Percentiles rank a stretch among this genome's conserved stretches.
phyloP scores from a whole-genome alignment of 2,329 filamentous ascomycete species.

The Thelonectria olida region DNA sequence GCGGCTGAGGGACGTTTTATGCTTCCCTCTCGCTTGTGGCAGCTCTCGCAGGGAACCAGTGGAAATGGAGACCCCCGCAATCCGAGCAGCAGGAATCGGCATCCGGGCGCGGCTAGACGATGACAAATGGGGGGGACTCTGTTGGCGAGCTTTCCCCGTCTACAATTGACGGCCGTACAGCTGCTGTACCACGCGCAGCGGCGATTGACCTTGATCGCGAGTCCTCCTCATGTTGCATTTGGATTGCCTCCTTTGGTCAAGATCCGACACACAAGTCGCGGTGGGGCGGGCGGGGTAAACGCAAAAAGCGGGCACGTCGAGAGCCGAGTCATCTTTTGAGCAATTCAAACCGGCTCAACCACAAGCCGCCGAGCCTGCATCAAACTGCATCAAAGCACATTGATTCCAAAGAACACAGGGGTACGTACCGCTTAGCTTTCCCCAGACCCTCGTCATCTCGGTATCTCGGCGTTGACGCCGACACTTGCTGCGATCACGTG shows the following conservation, averaged over 20 bases:
- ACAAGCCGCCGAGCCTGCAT: neutral
- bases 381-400: neutral
- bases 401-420: neutral
- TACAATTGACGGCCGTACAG: neutral
- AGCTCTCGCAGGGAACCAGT: neutral
- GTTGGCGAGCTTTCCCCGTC: conserved; percentile 2
- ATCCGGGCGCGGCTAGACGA: neutral
- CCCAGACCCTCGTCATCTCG: neutral
- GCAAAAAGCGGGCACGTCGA: neutral
- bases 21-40: neutral
- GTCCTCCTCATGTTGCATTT: neutral
- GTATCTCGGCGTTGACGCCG: neutral
- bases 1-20: neutral
- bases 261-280: neutral
- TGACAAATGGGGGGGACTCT: conserved; percentile 7
- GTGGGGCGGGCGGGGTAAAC: conserved; percentile 9
- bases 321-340: neutral
- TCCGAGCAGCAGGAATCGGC: neutral
- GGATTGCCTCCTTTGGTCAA: conserved; percentile 2
- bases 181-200: neutral
- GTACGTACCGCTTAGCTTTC: no score
- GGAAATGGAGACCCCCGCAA: neutral
- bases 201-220: neutral
- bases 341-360: neutral
- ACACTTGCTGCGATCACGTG: neutral